phyloP scores from a whole-genome alignment of 2,329 filamentous ascomycete genomes.

The Leptographium procerum region DNA sequence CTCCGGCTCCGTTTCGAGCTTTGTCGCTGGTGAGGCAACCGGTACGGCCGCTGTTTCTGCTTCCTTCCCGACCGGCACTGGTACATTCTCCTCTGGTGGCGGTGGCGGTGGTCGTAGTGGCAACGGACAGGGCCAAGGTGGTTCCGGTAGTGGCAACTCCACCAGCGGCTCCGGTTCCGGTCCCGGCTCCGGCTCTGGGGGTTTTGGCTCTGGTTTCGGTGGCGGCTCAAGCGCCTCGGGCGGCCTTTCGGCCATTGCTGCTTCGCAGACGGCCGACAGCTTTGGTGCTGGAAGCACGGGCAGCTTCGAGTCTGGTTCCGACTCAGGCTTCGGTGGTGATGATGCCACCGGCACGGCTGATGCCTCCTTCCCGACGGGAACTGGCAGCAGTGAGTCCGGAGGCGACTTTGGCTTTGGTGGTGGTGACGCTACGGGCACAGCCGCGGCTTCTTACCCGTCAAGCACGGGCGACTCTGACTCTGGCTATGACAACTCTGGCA shows the following conservation, averaged over 20 bases:
- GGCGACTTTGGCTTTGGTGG: neutral
- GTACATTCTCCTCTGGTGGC: neutral
- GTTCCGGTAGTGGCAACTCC: neutral
- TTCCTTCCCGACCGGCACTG: neutral
- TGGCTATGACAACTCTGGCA: neutral
- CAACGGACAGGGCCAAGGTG: neutral
- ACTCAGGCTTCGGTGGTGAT: neutral
- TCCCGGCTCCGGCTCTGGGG: too few species aligned
- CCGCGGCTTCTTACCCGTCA: neutral
- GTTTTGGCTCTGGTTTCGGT: neutral
- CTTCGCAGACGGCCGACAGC: neutral
- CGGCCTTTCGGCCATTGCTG: neutral
- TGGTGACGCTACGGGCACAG: neutral
- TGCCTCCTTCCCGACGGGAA: neutral
- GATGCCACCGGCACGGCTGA: neutral
- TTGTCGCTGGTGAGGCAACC: neutral
- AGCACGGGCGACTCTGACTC: neutral
- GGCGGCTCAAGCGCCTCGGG: neutral
- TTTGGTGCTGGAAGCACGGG: neutral
- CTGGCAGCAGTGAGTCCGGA: neutral
- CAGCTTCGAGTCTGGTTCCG: neutral
- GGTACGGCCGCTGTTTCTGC: neutral
- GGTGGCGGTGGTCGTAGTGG: neutral
- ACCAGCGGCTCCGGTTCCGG: neutral
- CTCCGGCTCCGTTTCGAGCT: neutral